Percentiles rank a stretch among this genome's conserved stretches.
Conservation (phyloP, 2,329 filamentous ascomycete genomes). For the Trichoderma aggressivum region DNA sequence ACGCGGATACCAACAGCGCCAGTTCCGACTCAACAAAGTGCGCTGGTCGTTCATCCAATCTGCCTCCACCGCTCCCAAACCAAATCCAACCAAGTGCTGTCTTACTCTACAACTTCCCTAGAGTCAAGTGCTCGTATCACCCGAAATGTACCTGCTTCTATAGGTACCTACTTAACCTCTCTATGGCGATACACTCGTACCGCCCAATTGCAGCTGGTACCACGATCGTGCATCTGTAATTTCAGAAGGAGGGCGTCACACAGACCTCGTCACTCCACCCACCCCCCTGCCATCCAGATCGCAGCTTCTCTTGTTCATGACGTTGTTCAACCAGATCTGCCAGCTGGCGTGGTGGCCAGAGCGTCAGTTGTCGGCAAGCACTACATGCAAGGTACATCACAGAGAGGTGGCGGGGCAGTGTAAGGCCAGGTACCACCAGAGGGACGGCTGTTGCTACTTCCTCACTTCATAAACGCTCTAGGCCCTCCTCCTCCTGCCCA, state of each 20-base stretch:
- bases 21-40: neutral
- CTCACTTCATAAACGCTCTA: constrained; percentile 2
- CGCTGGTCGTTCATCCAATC: neutral
- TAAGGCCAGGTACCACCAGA: neutral
- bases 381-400: neutral
- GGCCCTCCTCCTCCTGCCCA: neutral
- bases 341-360: constrained; percentile 8
- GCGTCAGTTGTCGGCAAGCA: neutral
- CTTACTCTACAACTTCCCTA: constrained; percentile 2
- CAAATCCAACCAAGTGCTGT: neutral
- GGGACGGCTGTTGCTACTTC: neutral
- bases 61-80: neutral
- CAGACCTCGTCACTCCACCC: neutral
- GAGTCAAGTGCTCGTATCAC: neutral
- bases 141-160: neutral
- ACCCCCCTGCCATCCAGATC: neutral
- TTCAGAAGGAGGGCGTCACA: neutral
- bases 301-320: neutral
- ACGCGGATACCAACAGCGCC: neutral
- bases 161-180: neutral
- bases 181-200: neutral
- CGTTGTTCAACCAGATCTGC: constrained; percentile 8
- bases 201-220: neutral
- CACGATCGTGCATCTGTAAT: neutral
- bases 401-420: neutral